Evolutionary conservation across 2,329 filamentous ascomycete species (phyloP), one percentile per base, ranked within the genome.

Genomic region (Arthroderma sp.): DNA sequence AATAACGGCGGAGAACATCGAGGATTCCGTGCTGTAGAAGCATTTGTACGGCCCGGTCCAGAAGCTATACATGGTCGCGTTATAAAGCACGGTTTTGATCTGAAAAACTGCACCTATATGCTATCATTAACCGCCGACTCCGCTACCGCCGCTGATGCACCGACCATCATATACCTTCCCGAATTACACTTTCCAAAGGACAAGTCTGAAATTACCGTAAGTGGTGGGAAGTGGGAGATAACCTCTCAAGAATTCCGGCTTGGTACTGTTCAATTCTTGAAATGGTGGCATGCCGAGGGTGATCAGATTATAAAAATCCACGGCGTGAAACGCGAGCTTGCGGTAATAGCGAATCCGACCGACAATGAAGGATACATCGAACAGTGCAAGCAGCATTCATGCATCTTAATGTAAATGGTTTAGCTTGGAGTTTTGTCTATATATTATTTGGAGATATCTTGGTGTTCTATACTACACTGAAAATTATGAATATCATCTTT

Each of bases 231-330:
- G 68, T 98, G 91, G 91, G 84, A 86, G 63, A 88, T 97, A 60
- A 83, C 82, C 63, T 80, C 77, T 4, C 84, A 90, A 60, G 86
- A 90, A 57, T 79, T 82, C 7, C 81, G 87, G 61, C 82, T 81
- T 0, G 82, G 82, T 4, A 75, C 82, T 63, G 76, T 89, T 60
- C 91, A 96, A 74, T 81, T 81, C 62, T 73, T 98, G 61, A 82
- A 82, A 64, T 98, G 93, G 93, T 96, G 91, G 91, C 91, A 98
- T 72, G 82, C 82, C 0, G 85, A 86, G 57, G 93, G 91, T 1
- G 83, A 90, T 63, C 91, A 97, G 72, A 83, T 76, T 52, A 77
- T 98, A 56, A 86, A 80, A 61, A 79, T 96, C 7, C 84, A 80
- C 19, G 93, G 93, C 0, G 74, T 88, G 19, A 82, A 86, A 64